phyloP scores from a whole-genome alignment of 768 basidiomycete genomes.

The Russula lepida region DNA sequence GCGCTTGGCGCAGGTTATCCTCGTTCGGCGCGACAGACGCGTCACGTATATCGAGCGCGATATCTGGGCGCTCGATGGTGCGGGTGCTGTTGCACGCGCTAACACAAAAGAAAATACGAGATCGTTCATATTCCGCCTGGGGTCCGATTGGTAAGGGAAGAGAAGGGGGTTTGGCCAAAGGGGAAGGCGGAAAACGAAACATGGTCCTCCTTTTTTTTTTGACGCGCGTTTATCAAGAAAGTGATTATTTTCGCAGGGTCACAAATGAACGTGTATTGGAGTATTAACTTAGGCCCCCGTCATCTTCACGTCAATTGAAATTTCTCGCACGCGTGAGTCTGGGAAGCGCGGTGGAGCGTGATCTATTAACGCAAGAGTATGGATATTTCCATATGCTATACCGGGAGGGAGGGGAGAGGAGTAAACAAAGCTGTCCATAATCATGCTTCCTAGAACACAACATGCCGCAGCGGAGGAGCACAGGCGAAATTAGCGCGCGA shows the following conservation, averaged over 20 bases:
- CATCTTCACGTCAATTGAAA: not conserved
- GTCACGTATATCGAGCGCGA: constrained; percentile 68
- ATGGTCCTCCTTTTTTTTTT: not conserved
- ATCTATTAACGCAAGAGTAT: constrained; percentile 14
- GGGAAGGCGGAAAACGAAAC: not conserved
- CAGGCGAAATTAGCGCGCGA: constrained; percentile 13
- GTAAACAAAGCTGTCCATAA: constrained; percentile 18
- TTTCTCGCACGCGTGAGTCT: constrained; percentile 9
- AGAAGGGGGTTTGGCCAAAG: not conserved
- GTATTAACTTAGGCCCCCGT: not conserved
- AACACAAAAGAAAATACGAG: constrained; percentile 39
- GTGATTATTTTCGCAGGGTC: not conserved
- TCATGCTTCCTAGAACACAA: constrained; percentile 21
- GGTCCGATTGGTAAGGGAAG: not conserved
- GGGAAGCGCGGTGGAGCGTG: constrained; percentile 9
- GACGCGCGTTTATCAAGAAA: constrained; percentile 11
- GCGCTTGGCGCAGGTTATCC: constrained; percentile 62
- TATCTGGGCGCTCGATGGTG: constrained; percentile 42
- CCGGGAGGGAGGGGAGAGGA: not conserved
- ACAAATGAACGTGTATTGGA: not conserved
- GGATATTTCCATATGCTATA: constrained; percentile 20
- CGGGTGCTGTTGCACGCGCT: constrained; percentile 34
- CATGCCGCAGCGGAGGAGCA: constrained; percentile 10
- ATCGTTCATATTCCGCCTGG: constrained; percentile 41
- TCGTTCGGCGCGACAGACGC: constrained; percentile 50